These are phyloP conservation scores for Gaeumannomyces sp. DNA, from an alignment of 2,329 filamentous ascomycete genomes.

Conservation along the genomic window DNA sequence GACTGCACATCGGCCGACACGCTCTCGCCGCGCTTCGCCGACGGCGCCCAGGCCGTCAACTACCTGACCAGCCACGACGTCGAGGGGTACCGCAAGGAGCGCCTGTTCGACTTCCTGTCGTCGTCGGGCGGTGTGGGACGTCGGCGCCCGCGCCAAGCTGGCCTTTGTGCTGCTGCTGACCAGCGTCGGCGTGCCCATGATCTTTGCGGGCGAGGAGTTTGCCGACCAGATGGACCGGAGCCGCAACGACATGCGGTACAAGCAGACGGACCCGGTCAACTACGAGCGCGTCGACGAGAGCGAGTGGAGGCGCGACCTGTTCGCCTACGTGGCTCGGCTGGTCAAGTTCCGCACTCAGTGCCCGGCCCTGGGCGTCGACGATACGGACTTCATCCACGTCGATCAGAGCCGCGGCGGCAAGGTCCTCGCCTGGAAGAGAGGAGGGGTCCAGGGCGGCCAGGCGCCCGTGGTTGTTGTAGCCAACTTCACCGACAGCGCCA, in stretches of 20 bases:
- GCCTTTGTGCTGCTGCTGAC: constrained; percentile 21
- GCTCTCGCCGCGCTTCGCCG: constrained; percentile 13
- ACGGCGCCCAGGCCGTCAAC: constrained; percentile 21
- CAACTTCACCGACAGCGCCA: constrained; percentile 19
- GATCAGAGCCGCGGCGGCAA: constrained; percentile 15
- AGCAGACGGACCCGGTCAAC: constrained; percentile 22
- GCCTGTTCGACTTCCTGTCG: constrained; percentile 19
- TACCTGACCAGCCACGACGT: constrained; percentile 23
- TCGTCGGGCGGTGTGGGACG: constrained; percentile 16
- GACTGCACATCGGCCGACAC: constrained; percentile 17
- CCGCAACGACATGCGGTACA: constrained; percentile 17
- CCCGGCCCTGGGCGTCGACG: constrained; percentile 19
- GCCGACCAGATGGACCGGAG: constrained; percentile 21
- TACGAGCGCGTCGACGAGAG: constrained; percentile 18
- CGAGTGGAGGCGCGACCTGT: constrained; percentile 19
- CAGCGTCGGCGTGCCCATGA: constrained; percentile 22
- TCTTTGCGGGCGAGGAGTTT: constrained; percentile 24
- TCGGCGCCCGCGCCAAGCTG: constrained; percentile 16
- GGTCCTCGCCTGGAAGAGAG: constrained; percentile 19
- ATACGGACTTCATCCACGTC: constrained; percentile 20
- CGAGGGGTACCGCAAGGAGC: constrained; percentile 20
- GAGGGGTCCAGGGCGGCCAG: neutral
- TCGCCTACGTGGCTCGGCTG: constrained; percentile 18
- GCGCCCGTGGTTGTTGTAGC: constrained; percentile 18
- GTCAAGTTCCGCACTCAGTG: constrained; percentile 18